Evolutionary conservation across 495 filamentous ascomycete genomes (phyloP), one percentile per base, ranked within the genome.

Genomic region (Astrothelium macrocarpum): DNA sequence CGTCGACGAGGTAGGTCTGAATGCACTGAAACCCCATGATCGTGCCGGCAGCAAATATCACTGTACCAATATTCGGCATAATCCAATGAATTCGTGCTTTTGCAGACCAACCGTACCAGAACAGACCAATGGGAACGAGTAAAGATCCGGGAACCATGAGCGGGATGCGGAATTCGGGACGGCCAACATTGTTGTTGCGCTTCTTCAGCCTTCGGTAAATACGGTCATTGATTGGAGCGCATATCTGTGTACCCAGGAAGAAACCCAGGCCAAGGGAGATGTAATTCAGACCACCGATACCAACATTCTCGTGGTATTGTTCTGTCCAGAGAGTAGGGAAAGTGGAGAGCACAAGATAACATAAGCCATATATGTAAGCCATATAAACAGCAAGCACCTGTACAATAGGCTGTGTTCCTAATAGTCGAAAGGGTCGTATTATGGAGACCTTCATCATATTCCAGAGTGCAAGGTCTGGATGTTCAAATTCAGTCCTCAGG

Each of bases 1-100:
- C 74, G 70, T 95, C 90, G n/a, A 92, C 83, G 56, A 90, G 75
- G 68, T 89, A 94, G 10, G 84, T 85, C 75, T 89, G 86, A 39
- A 85, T 82, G 66, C 83, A 86, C 74, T 90, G 88, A 70, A 87
- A 88, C 0, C 78, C 75, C 4, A 87, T 77, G 62, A 89, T 87
- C 10, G 76, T 80, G 4, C 87, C 87, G 0, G 70, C 69, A 16
- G 72, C 71, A 66, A 89, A 86, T 18, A 90, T 68, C 0, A 73
- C 71, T 2, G 82, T 81, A 1, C 89, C 89, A 63, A 91, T 83
- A 66, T 90, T 87, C 0, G 88, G 88, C 32, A 79, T 79, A 58
- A 91, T 87, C 87, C 87, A 93, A 70, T 87, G 85, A 1, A 74
- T 73, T 36, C 80, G 77, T 25, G 71, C 76, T 71, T 90, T 78